Percentiles rank a stretch among this genome's conserved stretches.
These are phyloP conservation scores for Aspergillus unguis DNA, from an alignment of 2,329 filamentous ascomycete genomes.

Conservation along the genomic window DNA sequence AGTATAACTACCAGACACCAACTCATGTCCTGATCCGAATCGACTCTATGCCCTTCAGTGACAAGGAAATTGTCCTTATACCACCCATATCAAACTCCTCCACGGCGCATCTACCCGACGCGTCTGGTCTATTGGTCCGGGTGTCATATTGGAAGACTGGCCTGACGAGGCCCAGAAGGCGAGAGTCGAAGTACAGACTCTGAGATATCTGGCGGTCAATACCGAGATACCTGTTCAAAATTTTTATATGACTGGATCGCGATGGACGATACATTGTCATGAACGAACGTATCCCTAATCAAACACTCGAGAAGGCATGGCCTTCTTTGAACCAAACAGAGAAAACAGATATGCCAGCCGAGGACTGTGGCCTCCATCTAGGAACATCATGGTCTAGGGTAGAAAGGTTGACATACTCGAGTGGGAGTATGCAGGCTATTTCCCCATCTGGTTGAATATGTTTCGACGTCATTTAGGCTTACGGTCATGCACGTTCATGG, in stretches of 20 bases:
- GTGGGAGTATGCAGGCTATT: constrained; percentile 32
- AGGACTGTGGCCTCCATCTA: constrained; percentile 27
- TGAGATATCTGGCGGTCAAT: constrained; percentile 9
- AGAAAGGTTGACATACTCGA: constrained; percentile 27
- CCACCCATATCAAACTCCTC: constrained; percentile 18
- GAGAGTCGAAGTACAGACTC: constrained; percentile 9
- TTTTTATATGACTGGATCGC: constrained; percentile 18
- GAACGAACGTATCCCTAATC: constrained; percentile 13
- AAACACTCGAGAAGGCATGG: constrained; percentile 20
- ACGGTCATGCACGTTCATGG: constrained; percentile 20
- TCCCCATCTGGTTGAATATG: constrained; percentile 35
- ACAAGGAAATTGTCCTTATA: constrained; percentile 13
- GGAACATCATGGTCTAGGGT: constrained; percentile 27
- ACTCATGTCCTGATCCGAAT: too few relatives aligned
- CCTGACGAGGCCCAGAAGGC: constrained; percentile 15
- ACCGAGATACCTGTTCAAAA: constrained; percentile 15
- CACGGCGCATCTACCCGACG: constrained; percentile 14
- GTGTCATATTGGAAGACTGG: constrained; percentile 22
- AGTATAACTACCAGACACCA: too few relatives aligned
- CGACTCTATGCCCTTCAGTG: too few relatives aligned
- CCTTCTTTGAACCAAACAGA: constrained; percentile 13
- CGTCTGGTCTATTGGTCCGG: constrained; percentile 21
- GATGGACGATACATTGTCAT: constrained; percentile 18
- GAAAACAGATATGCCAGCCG: constrained; percentile 16
- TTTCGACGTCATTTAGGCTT: constrained; percentile 22